Conservation (phyloP, 495 filamentous ascomycete genomes). For the Parathielavia hyrcaniae region DNA sequence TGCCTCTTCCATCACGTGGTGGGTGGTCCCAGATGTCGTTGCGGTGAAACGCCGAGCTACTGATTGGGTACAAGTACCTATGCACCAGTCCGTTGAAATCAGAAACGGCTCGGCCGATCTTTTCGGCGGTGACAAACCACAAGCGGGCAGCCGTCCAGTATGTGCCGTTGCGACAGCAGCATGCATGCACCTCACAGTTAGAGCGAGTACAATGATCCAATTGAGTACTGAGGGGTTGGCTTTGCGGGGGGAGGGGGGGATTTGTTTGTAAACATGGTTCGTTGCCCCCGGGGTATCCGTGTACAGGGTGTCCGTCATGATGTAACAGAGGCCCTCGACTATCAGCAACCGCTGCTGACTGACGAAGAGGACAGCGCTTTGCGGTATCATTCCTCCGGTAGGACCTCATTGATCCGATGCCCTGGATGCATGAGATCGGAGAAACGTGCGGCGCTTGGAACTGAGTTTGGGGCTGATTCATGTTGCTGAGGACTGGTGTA, state of each 20-base stretch:
- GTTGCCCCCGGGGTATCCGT: too few species aligned
- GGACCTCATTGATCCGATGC: neutral
- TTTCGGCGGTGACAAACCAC: neutral
- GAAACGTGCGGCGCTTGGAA: neutral
- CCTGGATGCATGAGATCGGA: neutral
- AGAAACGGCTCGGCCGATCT: neutral
- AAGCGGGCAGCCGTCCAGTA: neutral
- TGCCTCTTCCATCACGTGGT: conserved; percentile 4
- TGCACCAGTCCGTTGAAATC: neutral
- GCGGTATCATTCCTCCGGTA: neutral
- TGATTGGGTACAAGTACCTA: neutral
- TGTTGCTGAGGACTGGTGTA: neutral
- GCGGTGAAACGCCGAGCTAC: neutral
- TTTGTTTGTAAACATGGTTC: too few species aligned
- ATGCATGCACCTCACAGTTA: neutral
- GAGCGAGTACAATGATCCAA: too few species aligned
- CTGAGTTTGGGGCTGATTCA: neutral
- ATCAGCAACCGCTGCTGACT: neutral
- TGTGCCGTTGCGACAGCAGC: neutral
- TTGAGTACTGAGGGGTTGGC: too few species aligned
- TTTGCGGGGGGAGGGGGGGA: too few species aligned
- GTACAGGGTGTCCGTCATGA: too few species aligned
- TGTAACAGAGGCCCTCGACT: neutral
- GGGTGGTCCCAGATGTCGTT: neutral
- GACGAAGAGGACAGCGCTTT: neutral